Evolutionary conservation across 192 early-diverging fungal species (phyloP), one percentile per base, ranked within the genome.

Genomic region (Endogone sp.): DNA sequence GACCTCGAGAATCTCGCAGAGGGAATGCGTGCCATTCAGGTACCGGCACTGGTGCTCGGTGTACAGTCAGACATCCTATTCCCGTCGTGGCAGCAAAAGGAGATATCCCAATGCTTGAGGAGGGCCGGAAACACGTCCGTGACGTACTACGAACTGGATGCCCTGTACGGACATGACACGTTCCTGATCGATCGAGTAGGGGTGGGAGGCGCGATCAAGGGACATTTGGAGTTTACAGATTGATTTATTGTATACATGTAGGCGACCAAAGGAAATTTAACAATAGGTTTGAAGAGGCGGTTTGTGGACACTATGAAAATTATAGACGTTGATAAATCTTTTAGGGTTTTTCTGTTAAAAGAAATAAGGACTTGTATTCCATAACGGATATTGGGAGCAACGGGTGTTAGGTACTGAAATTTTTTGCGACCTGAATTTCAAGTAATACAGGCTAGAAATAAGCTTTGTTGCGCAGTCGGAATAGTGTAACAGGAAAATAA

Each of bases 131-230:
- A 99, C 82, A 83, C 85, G 49, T 76, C 83, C 24, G 95, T 99
- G 4, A 97, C 97, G 6, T 97, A 97, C 73, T 99, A 97, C 69
- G 97, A 98, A 81, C 85, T 98, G 3, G 97, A 97, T 76, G 91
- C 95, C 37, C 88, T 96, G 82, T 99, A 94, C 77, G 97, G 97
- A 8, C 97, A 99, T 72, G 97, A 99, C 68, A 97, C 97, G 3
- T 97, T 98, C 73, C 82, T 97, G 69, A 93, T 98, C 66, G 95
- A 97, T 74, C 76, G 88, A 24, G 85, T 90, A 62, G 94, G 91
- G 63, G 92, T 98, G 28, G 97, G 97, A 28, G 90, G 91, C 29
- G 97, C 97, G 13, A 88, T 99, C 66, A 97, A 97, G 81, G 97
- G 97, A 3, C 91, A 92, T 70, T 71, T 94, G 29, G 91, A 93